Conservation (phyloP, 2,329 filamentous ascomycete species). For the Fulvia fulva region DNA sequence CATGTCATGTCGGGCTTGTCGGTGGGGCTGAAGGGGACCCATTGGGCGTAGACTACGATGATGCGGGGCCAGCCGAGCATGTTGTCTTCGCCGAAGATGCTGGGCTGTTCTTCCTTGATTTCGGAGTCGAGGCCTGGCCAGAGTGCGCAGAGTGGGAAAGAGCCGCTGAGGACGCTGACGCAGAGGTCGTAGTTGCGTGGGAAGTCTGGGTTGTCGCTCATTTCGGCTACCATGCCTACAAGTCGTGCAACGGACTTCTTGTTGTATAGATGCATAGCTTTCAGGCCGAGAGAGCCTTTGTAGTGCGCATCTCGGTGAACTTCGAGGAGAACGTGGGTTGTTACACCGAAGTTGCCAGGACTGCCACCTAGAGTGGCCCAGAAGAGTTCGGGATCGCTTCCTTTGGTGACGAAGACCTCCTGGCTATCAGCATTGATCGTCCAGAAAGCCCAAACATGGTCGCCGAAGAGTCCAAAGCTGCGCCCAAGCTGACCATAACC, state of each 20-base stretch:
- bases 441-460: constrained; percentile 29
- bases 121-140: constrained; percentile 38
- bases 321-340: constrained; percentile 36
- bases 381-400: constrained; percentile 31
- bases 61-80: constrained; percentile 38
- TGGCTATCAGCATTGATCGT: constrained; percentile 31
- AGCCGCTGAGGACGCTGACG: constrained; percentile 45
- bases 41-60: constrained; percentile 49
- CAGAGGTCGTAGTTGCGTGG: constrained; percentile 48
- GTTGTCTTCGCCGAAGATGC: constrained; percentile 38
- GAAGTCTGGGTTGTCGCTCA: constrained; percentile 43
- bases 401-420: constrained; percentile 25
- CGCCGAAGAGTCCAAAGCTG: constrained; percentile 39
- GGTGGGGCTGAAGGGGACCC: constrained; percentile 40
- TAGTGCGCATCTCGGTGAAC: constrained; percentile 40
- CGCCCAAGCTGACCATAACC: constrained; percentile 48
- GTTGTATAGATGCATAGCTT: constrained; percentile 42
- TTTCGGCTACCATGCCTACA: constrained; percentile 41
- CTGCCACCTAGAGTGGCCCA: constrained; percentile 32
- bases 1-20: constrained; percentile 37
- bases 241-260: constrained; percentile 38
- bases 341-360: constrained; percentile 34
- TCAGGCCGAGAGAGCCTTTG: constrained; percentile 41
- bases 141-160: constrained; percentile 36
- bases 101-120: constrained; percentile 36